These are phyloP conservation scores for Xylariaceae sp. DNA, from an alignment of 2,329 filamentous ascomycete species.

Conservation along the genomic window DNA sequence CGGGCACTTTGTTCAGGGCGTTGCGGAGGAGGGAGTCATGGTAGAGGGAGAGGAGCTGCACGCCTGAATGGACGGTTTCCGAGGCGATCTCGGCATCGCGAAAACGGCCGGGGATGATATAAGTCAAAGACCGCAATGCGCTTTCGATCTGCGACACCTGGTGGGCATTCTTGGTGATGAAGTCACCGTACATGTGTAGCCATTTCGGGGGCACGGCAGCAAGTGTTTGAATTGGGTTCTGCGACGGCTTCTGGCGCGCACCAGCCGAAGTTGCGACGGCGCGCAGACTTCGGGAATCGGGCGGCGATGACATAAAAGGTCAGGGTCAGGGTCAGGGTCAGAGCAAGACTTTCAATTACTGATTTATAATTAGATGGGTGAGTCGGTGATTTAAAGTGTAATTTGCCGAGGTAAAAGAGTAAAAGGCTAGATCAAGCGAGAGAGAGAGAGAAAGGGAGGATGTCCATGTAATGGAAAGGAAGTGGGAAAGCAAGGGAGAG, in stretches of 20 bases:
- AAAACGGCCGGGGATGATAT: constrained; percentile 89
- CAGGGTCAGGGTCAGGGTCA: neutral
- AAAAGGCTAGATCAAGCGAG: neutral
- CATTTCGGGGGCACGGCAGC: constrained; percentile 58
- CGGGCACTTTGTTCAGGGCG: constrained; percentile 55
- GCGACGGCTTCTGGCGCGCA: constrained; percentile 20
- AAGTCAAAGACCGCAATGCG: constrained; percentile 83
- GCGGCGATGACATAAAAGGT: constrained; percentile 21
- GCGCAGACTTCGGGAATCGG: constrained; percentile 20
- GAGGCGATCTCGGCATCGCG: constrained; percentile 92
- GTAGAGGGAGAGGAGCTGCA: constrained; percentile 89
- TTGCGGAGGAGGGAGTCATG: constrained; percentile 80
- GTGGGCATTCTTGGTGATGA: constrained; percentile 90
- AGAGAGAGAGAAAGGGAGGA: neutral
- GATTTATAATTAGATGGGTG: neutral
- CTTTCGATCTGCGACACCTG: constrained; percentile 95
- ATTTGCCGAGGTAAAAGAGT: neutral
- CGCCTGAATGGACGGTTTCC: constrained; percentile 81
- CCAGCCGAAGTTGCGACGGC: constrained; percentile 10
- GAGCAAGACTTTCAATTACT: neutral
- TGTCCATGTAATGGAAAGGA: neutral
- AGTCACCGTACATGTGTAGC: constrained; percentile 72
- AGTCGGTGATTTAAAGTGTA: neutral
- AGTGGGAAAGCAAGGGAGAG: too few relatives aligned
- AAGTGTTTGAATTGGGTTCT: constrained; percentile 37